Evolutionary conservation across 2,329 filamentous ascomycete genomes (phyloP), one percentile per base, ranked within the genome.

Genomic region (Colletotrichum phormii): DNA sequence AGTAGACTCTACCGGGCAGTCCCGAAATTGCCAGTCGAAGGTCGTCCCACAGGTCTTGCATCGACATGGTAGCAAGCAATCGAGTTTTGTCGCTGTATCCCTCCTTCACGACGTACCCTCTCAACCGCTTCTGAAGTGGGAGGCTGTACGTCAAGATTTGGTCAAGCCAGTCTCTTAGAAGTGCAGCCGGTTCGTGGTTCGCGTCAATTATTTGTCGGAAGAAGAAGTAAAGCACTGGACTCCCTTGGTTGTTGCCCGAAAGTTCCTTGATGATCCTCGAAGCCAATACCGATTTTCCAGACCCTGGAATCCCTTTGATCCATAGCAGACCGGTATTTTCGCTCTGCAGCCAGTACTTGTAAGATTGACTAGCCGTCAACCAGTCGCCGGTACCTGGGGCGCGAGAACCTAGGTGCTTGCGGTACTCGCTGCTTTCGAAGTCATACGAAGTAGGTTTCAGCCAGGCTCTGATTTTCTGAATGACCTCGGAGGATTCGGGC

Each of bases 281-380:
- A 29, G 69, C 37, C 22, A 72, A 8, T 5, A 72, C 69, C 24
- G 69, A 72, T n/a, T 72, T 72, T 0, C 69, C 84, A 3, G 81
- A 80, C 0, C 83, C 83, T 0, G 82, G 80, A 15, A 84, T 81
- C 0, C 83, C 83, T 31, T 24, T 49, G 29, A 91, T 58, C 64
- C 64, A 66, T 6, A 66, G 35, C 12, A 66, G 37, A 13, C 64
- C 64, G 11, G 46, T 24, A 4, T 74, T 64, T 1, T 54, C 37
- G 8, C 57, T 55, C 0, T 49, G 11, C 5, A 76, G 61, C 77
- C 77, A 78, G 29, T 74, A 15, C 18, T 71, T 62, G 46, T 77
- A 78, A 4, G 72, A 53, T 11, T 57, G 53, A 13, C 57, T 75
- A 0, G 67, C 70, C n/a, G 53, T 59, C 55, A 74, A 63, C 77